Evolutionary conservation across 2,329 filamentous ascomycete species (phyloP).

Genomic region (Ophiostoma sp.): DNA sequence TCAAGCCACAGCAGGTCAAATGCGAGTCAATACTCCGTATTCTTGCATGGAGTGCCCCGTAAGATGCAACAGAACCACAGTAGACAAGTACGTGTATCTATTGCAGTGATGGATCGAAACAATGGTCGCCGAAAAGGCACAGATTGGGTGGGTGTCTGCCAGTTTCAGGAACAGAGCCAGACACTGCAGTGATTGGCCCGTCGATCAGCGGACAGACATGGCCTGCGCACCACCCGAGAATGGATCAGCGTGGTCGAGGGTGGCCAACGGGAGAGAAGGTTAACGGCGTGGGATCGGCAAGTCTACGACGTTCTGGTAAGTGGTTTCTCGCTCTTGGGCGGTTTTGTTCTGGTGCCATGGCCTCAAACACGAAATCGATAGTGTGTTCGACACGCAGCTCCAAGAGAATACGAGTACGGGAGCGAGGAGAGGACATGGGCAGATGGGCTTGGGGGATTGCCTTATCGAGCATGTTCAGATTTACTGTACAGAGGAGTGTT

Average conservation of each 20-base stretch:
- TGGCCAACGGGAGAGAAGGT: not conserved
- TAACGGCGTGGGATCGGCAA: not conserved
- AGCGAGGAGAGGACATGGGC: too few relatives aligned
- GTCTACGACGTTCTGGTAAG: not conserved
- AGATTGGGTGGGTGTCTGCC: not conserved
- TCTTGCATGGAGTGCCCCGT: not conserved
- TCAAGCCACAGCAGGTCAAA: not conserved
- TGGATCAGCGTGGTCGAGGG: slow-evolving; percentile 15
- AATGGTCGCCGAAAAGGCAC: not conserved
- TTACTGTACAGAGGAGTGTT: too few relatives aligned
- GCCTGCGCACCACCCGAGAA: slow-evolving; percentile 2
- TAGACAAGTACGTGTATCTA: not conserved
- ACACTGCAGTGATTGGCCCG: not conserved
- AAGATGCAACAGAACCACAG: too few relatives aligned
- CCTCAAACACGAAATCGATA: not conserved
- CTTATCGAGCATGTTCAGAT: too few relatives aligned
- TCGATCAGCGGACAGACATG: not conserved
- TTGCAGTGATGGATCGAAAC: not conserved
- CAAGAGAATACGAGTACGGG: too few relatives aligned
- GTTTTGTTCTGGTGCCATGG: not conserved
- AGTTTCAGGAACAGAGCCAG: not conserved
- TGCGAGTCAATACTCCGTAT: not conserved
- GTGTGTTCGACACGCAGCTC: not conserved
- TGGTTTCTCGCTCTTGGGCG: not conserved
- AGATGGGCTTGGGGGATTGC: too few relatives aligned